These are phyloP conservation scores for Lepiota brunneoincarnata DNA, from an alignment of 768 basidiomycete species.

Conservation along the genomic window DNA sequence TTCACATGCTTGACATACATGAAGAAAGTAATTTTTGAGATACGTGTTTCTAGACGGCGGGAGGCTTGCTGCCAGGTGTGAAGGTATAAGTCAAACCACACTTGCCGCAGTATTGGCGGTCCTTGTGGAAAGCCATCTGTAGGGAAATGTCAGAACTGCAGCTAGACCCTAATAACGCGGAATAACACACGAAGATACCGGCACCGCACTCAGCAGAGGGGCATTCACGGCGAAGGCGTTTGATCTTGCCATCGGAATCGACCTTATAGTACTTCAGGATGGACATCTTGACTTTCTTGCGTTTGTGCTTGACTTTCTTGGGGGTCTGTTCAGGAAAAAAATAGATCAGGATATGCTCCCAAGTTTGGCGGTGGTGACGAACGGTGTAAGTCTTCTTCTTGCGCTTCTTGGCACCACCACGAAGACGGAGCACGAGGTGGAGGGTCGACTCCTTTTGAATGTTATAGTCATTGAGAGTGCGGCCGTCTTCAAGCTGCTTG, in stretches of 20 bases:
- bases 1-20: slow-evolving; percentile 4
- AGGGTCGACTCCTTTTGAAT: slow-evolving; percentile 99
- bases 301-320: slow-evolving; percentile 99
- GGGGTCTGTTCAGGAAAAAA: slow-evolving; percentile 59
- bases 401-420: slow-evolving; percentile 99
- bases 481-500: slow-evolving; percentile 99
- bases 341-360: slow-evolving; percentile 1
- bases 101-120: slow-evolving; percentile 98
- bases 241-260: slow-evolving; percentile 99
- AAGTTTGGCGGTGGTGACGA: slow-evolving; percentile 23
- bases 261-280: slow-evolving; percentile 99
- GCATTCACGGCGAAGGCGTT: slow-evolving; percentile 98
- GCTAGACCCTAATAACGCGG: neutral
- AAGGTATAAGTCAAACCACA: slow-evolving; percentile 88
- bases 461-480: slow-evolving; percentile 93
- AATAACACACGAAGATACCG: slow-evolving; percentile 72
- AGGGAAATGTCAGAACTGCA: slow-evolving; percentile 19
- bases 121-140: slow-evolving; percentile 98
- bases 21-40: neutral
- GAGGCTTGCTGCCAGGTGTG: slow-evolving; percentile 77
- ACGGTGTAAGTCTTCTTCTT: slow-evolving; percentile 99
- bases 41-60: slow-evolving; percentile 49
- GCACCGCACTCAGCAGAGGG: slow-evolving; percentile 81
- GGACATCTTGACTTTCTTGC: slow-evolving; percentile 99
- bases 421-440: slow-evolving; percentile 94